Evolutionary conservation across 148 eudicot species (phyloP).

Genomic region (Rhododendron henanense): DNA sequence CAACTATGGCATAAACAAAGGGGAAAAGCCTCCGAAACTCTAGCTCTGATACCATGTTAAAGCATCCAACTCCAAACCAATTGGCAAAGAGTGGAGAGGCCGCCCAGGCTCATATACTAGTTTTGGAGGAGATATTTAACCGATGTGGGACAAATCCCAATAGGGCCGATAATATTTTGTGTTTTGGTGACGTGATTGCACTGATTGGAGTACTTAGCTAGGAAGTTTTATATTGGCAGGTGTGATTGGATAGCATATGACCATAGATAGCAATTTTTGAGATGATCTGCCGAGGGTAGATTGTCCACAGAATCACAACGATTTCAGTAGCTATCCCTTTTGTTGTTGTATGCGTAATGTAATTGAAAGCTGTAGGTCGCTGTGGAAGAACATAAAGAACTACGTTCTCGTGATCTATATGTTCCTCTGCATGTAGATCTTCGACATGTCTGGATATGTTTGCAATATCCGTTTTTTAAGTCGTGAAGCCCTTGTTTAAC

Average conservation of each 20-base stretch:
- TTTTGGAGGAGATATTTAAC: too few relatives aligned
- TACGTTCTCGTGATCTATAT: not conserved
- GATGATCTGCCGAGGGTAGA: not conserved
- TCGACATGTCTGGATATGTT: not conserved
- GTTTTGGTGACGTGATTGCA: too few relatives aligned
- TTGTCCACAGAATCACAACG: not conserved
- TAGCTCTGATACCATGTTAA: too few relatives aligned
- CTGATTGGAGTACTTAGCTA: not conserved
- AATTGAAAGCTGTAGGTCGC: not conserved
- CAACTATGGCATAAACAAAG: too few relatives aligned
- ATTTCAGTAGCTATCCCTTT: not conserved
- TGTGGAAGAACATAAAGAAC: not conserved
- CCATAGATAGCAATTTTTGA: not conserved
- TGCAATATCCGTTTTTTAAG: not conserved
- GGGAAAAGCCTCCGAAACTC: too few relatives aligned
- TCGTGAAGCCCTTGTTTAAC: not conserved
- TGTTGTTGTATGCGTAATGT: not conserved
- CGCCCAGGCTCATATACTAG: too few relatives aligned
- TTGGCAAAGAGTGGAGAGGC: too few relatives aligned
- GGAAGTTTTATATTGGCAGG: not conserved
- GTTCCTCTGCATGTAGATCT: not conserved
- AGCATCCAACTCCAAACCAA: too few relatives aligned
- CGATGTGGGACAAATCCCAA: too few relatives aligned
- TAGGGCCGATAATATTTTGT: too few relatives aligned
- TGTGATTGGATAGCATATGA: not conserved